These are phyloP conservation scores for Jatropha curcas DNA, from an alignment of 345 rosid species.

Conservation along the genomic window DNA sequence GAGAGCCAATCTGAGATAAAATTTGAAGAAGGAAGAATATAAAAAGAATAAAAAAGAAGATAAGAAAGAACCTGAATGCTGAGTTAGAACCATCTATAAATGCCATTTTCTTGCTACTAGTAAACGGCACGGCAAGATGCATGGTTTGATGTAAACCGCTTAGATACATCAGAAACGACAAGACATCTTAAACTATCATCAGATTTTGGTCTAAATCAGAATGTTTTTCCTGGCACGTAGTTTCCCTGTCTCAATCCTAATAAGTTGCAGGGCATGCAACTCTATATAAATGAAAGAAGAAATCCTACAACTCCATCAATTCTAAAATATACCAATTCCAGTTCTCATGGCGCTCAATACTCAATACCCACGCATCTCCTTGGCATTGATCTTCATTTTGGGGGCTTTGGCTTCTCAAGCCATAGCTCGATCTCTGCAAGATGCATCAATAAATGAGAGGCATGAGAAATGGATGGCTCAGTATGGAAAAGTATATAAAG, in stretches of 20 bases:
- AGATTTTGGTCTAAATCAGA: background rate
- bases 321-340: background rate
- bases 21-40: too few relatives aligned
- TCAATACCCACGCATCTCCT: background rate
- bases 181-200: background rate
- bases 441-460: background rate
- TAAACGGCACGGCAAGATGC: background rate
- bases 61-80: background rate
- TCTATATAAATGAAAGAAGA: background rate
- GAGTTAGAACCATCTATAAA: background rate
- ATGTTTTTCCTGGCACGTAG: background rate
- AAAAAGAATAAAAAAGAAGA: too few relatives aligned
- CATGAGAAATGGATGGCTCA: slow-evolving; percentile 17
- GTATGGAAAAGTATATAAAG: slow-evolving; percentile 9
- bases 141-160: background rate
- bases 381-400: slow-evolving; percentile 6
- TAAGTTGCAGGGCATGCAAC: background rate
- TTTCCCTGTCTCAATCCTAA: background rate
- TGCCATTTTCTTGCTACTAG: background rate
- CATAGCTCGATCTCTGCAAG: slow-evolving; percentile 11
- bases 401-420: slow-evolving; percentile 19
- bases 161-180: background rate
- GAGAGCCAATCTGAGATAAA: too few relatives aligned
- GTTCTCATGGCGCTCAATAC: background rate
- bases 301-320: background rate